Conservation (phyloP, 495 filamentous ascomycete genomes). For the Sordaria brevicollis region DNA sequence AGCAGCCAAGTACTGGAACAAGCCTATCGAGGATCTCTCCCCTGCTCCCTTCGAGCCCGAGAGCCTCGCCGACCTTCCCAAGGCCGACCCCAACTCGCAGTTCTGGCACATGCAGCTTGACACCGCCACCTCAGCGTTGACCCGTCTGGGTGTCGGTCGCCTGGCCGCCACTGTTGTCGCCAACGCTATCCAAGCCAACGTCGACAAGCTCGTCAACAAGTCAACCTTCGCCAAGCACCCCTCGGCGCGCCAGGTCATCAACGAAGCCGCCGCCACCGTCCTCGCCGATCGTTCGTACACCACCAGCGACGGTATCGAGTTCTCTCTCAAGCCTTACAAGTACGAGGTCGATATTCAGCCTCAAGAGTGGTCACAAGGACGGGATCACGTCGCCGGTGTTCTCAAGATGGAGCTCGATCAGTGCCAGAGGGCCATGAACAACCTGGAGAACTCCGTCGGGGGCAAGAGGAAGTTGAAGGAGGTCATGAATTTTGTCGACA, state of each 20-base stretch:
- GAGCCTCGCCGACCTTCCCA: slow-evolving; percentile 64
- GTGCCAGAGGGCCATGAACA: slow-evolving; percentile 68
- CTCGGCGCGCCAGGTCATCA: slow-evolving; percentile 83
- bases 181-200: slow-evolving; percentile 71
- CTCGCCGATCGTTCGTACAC: slow-evolving; percentile 91
- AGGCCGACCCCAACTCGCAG: slow-evolving; percentile 67
- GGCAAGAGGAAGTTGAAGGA: slow-evolving; percentile 78
- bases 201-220: slow-evolving; percentile 64
- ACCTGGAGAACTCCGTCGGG: slow-evolving; percentile 62
- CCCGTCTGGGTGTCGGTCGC: slow-evolving; percentile 86
- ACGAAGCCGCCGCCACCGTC: slow-evolving; percentile 75
- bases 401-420: slow-evolving; percentile 76
- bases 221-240: slow-evolving; percentile 86
- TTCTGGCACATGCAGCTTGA: slow-evolving; percentile 96
- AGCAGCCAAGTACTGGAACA: slow-evolving; percentile 94
- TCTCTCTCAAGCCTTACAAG: slow-evolving; percentile 98
- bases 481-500: slow-evolving; percentile 85
- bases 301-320: slow-evolving; percentile 97
- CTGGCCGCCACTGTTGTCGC: slow-evolving; percentile 86
- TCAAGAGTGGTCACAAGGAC: slow-evolving; percentile 72
- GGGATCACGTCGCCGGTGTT: slow-evolving; percentile 66
- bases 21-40: slow-evolving; percentile 69
- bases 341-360: slow-evolving; percentile 92
- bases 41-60: slow-evolving; percentile 55
- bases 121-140: slow-evolving; percentile 78